A percentile compares a stretch with the other conserved stretches of the same genome.
Evolutionary conservation across 176 grass and related monocot genomes (phyloP).

Genomic region (barley (Hordeum vulgare)): MorexV3_pseudomolecules_assembly NC_058522.1:477301349-477301848

Average conservation of each 20-base stretch:
- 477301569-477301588: constrained; percentile 75
- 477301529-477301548: constrained; percentile 66
- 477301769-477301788: constrained; percentile 50
- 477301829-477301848: constrained; percentile 73
- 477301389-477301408: constrained; percentile 17
- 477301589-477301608: constrained; percentile 73
- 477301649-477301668: constrained; percentile 73
- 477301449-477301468: constrained; percentile 8
- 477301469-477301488: constrained; percentile 85
- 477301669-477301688: constrained; percentile 81
- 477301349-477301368: constrained; percentile 93
- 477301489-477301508: constrained; percentile 78
- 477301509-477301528: constrained; percentile 63
- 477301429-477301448: neutral
- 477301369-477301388: constrained; percentile 65
- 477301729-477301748: constrained; percentile 36
- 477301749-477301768: constrained; percentile 41
- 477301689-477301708: constrained; percentile 66
- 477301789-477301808: constrained; percentile 64
- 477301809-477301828: constrained; percentile 78
- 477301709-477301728: constrained; percentile 39
- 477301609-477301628: constrained; percentile 88
- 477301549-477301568: constrained; percentile 64
- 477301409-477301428: neutral
- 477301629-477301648: constrained; percentile 71